phyloP scores from a whole-genome alignment of 2,329 filamentous ascomycete genomes.

The Stagonosporopsis rhizophila region DNA sequence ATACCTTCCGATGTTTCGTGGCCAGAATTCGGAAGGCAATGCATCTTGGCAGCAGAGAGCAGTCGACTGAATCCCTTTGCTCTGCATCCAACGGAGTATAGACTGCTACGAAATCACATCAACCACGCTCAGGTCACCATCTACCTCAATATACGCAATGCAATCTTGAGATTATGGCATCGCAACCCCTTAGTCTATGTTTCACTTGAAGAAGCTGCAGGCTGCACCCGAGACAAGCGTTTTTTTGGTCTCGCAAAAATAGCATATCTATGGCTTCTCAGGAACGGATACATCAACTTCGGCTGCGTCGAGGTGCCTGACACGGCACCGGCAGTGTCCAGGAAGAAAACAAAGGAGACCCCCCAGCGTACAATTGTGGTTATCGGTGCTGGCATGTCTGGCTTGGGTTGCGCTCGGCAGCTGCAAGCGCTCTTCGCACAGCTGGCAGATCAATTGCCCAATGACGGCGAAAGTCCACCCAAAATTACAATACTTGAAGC shows the following conservation, averaged over 20 bases:
- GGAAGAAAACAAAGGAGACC: constrained; percentile 51
- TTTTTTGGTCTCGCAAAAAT: constrained; percentile 90
- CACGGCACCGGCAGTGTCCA: constrained; percentile 46
- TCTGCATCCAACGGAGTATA: constrained; percentile 84
- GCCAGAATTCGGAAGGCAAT: constrained; percentile 87
- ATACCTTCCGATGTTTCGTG: constrained; percentile 78
- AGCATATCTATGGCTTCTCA: constrained; percentile 90
- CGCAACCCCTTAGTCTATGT: constrained; percentile 84
- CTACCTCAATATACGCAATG: constrained; percentile 95
- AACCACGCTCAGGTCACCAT: constrained; percentile 90
- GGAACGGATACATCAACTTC: constrained; percentile 95
- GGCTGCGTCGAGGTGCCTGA: constrained; percentile 80
- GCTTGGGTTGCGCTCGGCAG: constrained; percentile 89
- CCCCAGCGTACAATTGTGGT: constrained; percentile 79
- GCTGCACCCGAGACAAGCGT: constrained; percentile 83
- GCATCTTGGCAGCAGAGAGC: constrained; percentile 85
- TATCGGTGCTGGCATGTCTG: constrained; percentile 93
- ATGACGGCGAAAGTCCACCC: constrained; percentile 72
- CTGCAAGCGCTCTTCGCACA: constrained; percentile 85
- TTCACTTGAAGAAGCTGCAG: constrained; percentile 82
- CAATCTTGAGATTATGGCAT: constrained; percentile 88
- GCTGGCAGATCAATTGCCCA: constrained; percentile 71
- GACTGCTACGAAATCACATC: constrained; percentile 79
- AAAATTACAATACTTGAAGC: constrained; percentile 85
- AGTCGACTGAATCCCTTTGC: constrained; percentile 90